Evolutionary conservation across 192 early-diverging fungal species (phyloP).

Genomic region (Coemansia sp.): DNA sequence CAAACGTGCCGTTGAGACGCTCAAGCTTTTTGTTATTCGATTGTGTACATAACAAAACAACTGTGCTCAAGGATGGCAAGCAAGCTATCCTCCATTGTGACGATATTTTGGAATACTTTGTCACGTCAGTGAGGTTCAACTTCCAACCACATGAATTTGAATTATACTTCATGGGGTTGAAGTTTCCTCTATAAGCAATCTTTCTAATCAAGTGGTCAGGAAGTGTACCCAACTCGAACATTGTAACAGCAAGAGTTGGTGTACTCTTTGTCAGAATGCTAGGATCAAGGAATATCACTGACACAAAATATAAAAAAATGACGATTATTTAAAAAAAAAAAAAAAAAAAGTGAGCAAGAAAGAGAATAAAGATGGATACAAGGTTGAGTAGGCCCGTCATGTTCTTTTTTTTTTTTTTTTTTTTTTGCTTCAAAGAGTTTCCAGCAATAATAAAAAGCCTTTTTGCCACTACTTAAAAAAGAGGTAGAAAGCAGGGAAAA

Average conservation of each 20-base stretch:
- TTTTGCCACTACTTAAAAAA: too few relatives aligned
- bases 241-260: neutral
- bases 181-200: neutral
- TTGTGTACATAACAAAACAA: too few relatives aligned
- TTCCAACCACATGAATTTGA: neutral
- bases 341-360: neutral
- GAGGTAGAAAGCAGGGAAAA: too few relatives aligned
- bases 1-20: neutral
- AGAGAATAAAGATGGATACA: too few relatives aligned
- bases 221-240: neutral
- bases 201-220: slow-evolving; percentile 4
- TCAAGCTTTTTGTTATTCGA: neutral
- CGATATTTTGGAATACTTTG: neutral
- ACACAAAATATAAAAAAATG: too few relatives aligned
- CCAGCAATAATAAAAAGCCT: too few relatives aligned
- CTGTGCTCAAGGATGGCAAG: neutral
- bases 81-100: neutral
- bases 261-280: too few relatives aligned
- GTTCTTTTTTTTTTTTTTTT: too few relatives aligned
- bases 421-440: too few relatives aligned
- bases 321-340: neutral
- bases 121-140: neutral
- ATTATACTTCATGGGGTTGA: neutral
- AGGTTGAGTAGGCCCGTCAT: too few relatives aligned
- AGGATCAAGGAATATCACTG: too few relatives aligned